phyloP scores from a whole-genome alignment of 2,329 filamentous ascomycete genomes.

The Fusarium decemcellulare region DNA sequence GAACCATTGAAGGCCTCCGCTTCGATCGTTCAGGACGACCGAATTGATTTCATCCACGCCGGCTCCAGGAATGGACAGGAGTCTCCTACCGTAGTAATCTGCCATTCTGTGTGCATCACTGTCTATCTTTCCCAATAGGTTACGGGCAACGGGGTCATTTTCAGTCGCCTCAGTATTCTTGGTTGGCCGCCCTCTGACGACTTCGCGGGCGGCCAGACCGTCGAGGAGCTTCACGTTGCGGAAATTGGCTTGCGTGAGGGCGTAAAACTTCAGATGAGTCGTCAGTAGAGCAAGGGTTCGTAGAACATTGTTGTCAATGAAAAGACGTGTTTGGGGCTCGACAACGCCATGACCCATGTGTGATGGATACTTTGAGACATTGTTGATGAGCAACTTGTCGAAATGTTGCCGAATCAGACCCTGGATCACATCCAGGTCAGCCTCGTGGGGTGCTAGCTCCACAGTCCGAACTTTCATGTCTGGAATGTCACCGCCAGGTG shows the following conservation, averaged over 20 bases:
- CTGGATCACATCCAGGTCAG: too few relatives aligned
- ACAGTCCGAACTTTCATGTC: not conserved
- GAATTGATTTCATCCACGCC: not conserved
- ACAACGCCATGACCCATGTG: not conserved
- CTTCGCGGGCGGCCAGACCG: too few relatives aligned
- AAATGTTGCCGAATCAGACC: not conserved
- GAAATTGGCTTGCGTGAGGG: not conserved
- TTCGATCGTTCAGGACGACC: not conserved
- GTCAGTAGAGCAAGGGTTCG: not conserved
- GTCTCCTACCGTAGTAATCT: not conserved
- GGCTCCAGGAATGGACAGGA: too few relatives aligned
- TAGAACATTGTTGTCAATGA: not conserved
- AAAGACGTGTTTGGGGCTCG: too few relatives aligned
- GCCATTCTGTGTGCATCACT: not conserved
- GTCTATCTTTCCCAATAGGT: not conserved
- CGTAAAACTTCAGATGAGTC: not conserved
- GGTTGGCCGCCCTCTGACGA: not conserved
- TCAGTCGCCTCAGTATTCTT: not conserved
- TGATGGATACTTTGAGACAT: not conserved
- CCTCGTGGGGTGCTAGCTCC: not conserved
- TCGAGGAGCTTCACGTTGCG: not conserved
- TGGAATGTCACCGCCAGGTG: not conserved
- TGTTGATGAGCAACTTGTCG: not conserved
- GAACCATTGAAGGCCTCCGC: not conserved
- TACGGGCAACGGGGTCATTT: not conserved